Evolutionary conservation across 83 land plant genomes (phyloP), one percentile per base, ranked within the genome.

Genomic region (Picea abies): DNA sequence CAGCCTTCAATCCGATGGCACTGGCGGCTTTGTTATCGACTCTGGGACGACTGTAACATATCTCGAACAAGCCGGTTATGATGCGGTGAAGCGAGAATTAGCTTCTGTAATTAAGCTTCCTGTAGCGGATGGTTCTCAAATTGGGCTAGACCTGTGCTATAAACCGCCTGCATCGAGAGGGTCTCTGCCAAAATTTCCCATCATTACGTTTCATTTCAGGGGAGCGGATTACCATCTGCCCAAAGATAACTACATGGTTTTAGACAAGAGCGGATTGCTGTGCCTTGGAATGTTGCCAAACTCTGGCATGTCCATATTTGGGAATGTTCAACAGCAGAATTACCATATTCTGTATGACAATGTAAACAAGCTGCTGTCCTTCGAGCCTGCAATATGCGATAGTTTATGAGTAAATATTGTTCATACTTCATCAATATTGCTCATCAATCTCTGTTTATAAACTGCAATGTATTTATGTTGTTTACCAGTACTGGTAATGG

Each of bases 271-370:
- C 52, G 17, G 37, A 8, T 20, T 73, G 6, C 1, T 73, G 15
- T 39, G 77, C 19, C 23, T 73, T 17, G 39, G 17, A 17, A 41
- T 41, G 77, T 7, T 73, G 49, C 52, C 19, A 73, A 41, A 35
- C 52, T 41, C 37, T 3, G 77, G 52, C 20, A 39, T 19, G 77
- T 83, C 87, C 58, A 84, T 83, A 2, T 14, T 83, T 0, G 87
- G 87, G 1, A 79, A 78, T 35, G 62, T 69, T 37, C 82, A 84
- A 60, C 86, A 86, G 68, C 82, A 83, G 56, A 84, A 86, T 69
- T 32, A 66, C 20, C 86, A 86, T 32, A 71, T 86, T 63, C 77
- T 84, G 26, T 86, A 84, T 49, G 87, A 86, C n/a, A 49, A 66
- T 16, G 67, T 4, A 2, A 58, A 79, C 58, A 16, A 60, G 8